These are phyloP conservation scores for Mycena galopus DNA, from an alignment of 768 basidiomycete genomes.

Conservation along the genomic window DNA sequence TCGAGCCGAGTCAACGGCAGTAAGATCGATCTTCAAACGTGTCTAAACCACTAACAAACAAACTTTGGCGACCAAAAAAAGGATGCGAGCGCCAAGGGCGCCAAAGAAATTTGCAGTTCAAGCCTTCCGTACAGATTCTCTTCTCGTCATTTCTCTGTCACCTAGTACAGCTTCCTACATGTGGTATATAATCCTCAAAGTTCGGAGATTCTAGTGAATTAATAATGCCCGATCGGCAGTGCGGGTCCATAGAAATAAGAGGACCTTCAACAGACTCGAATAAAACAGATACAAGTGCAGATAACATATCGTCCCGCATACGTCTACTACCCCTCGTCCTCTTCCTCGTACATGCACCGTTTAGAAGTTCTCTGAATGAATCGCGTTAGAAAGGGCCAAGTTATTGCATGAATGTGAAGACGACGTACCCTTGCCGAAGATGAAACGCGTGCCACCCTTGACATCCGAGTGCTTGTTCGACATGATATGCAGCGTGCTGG, in stretches of 20 bases:
- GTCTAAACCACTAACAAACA: too few species aligned
- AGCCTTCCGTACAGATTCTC: too few species aligned
- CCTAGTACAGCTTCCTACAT: too few species aligned
- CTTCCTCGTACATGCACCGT: not conserved
- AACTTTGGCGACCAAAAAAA: too few species aligned
- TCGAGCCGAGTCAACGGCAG: too few species aligned
- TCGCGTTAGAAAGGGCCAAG: not conserved
- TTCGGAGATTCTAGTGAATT: too few species aligned
- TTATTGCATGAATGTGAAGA: not conserved
- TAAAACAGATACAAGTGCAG: conserved; percentile 34
- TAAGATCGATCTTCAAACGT: too few species aligned
- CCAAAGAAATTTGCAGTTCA: too few species aligned
- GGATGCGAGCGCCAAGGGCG: too few species aligned
- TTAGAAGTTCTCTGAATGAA: conserved; percentile 36
- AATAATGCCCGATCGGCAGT: too few species aligned
- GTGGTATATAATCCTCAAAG: too few species aligned
- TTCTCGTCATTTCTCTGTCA: too few species aligned
- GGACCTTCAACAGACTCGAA: conserved; percentile 30
- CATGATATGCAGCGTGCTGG: conserved; percentile 68
- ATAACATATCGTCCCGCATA: conserved; percentile 24
- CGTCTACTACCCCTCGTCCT: conserved; percentile 11
- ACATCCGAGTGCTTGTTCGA: conserved; percentile 75
- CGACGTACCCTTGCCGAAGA: conserved; percentile 72
- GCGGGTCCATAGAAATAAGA: conserved; percentile 22
- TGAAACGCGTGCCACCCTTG: conserved; percentile 65